A percentile compares a stretch with the other conserved stretches of the same genome.
These are phyloP conservation scores for Aspergillus sp. DNA, from an alignment of 2,329 filamentous ascomycete genomes.

Conservation along the genomic window DNA sequence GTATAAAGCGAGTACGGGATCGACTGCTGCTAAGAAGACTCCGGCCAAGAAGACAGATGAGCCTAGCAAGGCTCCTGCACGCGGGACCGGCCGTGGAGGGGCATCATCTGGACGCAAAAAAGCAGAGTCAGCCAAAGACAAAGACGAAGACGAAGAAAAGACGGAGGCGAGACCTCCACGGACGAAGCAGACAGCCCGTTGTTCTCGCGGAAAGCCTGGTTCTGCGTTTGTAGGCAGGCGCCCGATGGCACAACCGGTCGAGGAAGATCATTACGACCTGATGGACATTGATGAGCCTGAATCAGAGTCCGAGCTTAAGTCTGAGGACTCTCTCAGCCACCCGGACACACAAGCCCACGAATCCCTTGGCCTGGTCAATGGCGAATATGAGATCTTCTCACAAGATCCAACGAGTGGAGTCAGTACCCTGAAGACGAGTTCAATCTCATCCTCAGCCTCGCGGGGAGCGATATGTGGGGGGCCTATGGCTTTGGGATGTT, in stretches of 20 bases:
- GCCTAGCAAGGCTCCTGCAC: background rate
- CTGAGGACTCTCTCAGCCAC: no score
- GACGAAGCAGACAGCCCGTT: background rate
- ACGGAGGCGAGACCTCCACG: background rate
- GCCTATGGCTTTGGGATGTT: slow-evolving; percentile 14
- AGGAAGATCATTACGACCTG: background rate
- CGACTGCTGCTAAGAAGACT: background rate
- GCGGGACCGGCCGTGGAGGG: background rate
- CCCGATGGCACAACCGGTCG: background rate
- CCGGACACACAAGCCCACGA: no score
- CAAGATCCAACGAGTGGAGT: background rate
- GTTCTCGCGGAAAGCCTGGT: background rate
- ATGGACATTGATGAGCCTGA: background rate
- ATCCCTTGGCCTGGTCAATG: slow-evolving; percentile 1
- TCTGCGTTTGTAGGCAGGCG: background rate
- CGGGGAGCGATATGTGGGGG: slow-evolving; percentile 9
- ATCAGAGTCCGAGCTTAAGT: no score
- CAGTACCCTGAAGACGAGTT: slow-evolving; percentile 1
- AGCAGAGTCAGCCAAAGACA: background rate
- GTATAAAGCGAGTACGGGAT: no score
- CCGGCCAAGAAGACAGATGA: background rate
- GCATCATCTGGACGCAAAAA: background rate
- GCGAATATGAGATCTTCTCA: background rate
- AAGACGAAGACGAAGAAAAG: background rate
- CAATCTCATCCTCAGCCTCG: slow-evolving; percentile 1